A percentile compares a stretch with the other conserved stretches of the same genome.
Conservation (phyloP, 331 rosid genomes). For the Ulmus americana region DNA sequence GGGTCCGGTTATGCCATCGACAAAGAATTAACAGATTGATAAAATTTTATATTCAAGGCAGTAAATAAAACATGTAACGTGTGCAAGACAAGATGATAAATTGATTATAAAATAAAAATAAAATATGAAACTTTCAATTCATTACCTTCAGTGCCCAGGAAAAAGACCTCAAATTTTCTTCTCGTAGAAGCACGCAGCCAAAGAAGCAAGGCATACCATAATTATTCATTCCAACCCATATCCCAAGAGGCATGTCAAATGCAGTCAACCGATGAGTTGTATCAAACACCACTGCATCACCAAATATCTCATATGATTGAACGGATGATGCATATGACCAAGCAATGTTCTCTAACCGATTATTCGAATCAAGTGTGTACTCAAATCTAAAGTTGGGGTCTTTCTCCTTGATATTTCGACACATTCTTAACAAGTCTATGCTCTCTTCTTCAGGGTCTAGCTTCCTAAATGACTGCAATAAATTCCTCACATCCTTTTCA, state of each 20-base stretch:
- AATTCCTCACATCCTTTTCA: conserved; percentile 88
- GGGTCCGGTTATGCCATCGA: background rate
- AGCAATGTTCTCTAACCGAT: conserved; percentile 74
- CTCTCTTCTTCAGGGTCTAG: conserved; percentile 84
- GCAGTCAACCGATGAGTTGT: conserved; percentile 87
- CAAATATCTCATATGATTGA: conserved; percentile 73
- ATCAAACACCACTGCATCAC: conserved; percentile 90
- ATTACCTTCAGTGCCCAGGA: conserved; percentile 91
- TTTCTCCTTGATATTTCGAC: conserved; percentile 77
- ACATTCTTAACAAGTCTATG: conserved; percentile 81
- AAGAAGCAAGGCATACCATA: conserved; percentile 99
- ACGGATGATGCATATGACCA: conserved; percentile 93
- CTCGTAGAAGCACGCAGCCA: conserved; percentile 80
- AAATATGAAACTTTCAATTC: conserved; percentile 12
- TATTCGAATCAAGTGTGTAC: conserved; percentile 61
- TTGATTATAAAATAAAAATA: conserved; percentile 15
- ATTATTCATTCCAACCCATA: conserved; percentile 94
- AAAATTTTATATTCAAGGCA: background rate
- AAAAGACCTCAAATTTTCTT: conserved; percentile 70
- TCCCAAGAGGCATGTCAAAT: conserved; percentile 89
- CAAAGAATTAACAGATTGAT: conserved; percentile 1
- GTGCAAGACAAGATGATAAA: conserved; percentile 11
- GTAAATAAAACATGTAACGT: background rate
- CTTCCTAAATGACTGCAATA: conserved; percentile 85
- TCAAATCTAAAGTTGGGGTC: conserved; percentile 87